These are phyloP conservation scores for Plasmodium vivax DNA, from an alignment of 169 alveolate genomes.

Conservation along the genomic window DNA sequence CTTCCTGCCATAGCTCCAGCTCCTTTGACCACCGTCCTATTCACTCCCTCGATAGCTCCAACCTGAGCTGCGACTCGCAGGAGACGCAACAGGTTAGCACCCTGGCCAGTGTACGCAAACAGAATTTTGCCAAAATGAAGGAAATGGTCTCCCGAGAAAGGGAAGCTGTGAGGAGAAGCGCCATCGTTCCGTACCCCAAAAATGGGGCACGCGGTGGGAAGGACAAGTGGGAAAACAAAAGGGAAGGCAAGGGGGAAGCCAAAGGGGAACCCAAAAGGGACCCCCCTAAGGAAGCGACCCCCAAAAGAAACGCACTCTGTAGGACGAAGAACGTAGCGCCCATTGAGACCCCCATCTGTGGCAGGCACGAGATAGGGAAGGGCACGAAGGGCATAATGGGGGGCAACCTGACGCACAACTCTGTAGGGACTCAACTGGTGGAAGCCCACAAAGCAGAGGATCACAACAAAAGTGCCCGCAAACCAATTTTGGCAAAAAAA, in stretches of 20 bases:
- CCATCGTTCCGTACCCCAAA: neutral
- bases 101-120: neutral
- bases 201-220: neutral
- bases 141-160: neutral
- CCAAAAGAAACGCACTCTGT: neutral
- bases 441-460: constrained; percentile 8
- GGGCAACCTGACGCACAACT: neutral
- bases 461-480: constrained; percentile 7
- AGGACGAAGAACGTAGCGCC: constrained; percentile 2
- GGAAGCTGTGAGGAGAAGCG: neutral
- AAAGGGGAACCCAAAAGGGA: neutral
- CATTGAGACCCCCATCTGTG: neutral
- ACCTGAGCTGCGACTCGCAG: neutral
- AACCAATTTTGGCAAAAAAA: neutral
- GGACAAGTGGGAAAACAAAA: neutral
- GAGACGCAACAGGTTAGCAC: neutral
- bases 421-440: neutral
- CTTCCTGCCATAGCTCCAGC: constrained; percentile 37
- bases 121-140: neutral
- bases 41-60: neutral
- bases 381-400: constrained; percentile 4
- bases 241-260: neutral
- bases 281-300: neutral
- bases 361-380: constrained; percentile 6
- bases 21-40: neutral